phyloP scores from a whole-genome alignment of 495 filamentous ascomycete genomes.

The Terfezia claveryi region DNA sequence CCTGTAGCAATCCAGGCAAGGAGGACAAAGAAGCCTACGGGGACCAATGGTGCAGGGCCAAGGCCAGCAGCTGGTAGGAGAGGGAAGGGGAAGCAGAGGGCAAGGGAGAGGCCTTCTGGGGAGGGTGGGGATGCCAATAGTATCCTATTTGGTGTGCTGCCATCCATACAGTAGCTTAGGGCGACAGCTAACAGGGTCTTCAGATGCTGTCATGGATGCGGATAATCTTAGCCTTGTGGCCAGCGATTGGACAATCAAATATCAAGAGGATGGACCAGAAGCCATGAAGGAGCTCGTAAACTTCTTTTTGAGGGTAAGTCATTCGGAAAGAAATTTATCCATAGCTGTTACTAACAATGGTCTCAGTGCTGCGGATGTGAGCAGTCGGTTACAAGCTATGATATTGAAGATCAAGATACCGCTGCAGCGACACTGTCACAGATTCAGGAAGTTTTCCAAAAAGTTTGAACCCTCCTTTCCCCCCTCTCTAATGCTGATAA shows the following conservation, averaged over 20 bases:
- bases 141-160: not conserved
- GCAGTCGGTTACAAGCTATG: conserved; percentile 45
- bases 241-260: conserved; percentile 53
- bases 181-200: not conserved
- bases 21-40: conserved; percentile 16
- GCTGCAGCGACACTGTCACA: conserved; percentile 44
- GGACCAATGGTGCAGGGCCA: conserved; percentile 2
- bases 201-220: conserved; percentile 17
- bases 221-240: conserved; percentile 43
- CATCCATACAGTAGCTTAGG: not conserved
- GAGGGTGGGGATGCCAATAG: conserved; percentile 11
- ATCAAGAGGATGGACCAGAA: conserved; percentile 39
- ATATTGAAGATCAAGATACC: conserved; percentile 72
- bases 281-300: conserved; percentile 72
- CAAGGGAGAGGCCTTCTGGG: conserved; percentile 16
- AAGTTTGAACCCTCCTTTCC: conserved; percentile 25
- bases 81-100: conserved; percentile 4
- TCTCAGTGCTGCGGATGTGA: conserved; percentile 46
- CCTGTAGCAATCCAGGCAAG: conserved; percentile 23
- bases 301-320: conserved; percentile 45
- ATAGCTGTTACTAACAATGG: conserved; percentile 1
- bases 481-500: conserved; percentile 1
- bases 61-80: conserved; percentile 3
- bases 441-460: conserved; percentile 58
- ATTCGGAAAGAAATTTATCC: not conserved